Evolutionary conservation across 1,284 basidiomycete genomes (phyloP), one percentile per base, ranked within the genome.

Genomic region (Microbotryum silenes-acaulis): DNA sequence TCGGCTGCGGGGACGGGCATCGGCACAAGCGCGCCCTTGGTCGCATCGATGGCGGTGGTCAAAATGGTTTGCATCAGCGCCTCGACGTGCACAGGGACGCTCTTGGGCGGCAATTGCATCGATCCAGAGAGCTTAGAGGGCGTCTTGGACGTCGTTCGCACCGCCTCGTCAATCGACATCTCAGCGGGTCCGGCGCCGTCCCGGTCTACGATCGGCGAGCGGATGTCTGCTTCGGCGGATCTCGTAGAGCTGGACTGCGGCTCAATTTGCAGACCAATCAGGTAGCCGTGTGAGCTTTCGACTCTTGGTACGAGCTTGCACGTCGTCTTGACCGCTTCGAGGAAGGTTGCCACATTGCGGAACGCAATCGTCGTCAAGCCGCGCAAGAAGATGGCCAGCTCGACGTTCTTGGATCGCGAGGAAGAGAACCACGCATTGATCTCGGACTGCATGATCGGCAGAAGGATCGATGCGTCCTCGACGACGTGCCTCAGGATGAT

Each of bases 401-500:
- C 93, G 23, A 85, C 80, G 52, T 70, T 69, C 61, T 67, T 69
- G 33, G 62, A 53, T 10, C 64, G 52, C 3, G 49, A 55, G 25
- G 54, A 56, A 23, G 46, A 62, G 31, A 78, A 68, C 67, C 72
- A 75, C 10, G 60, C 54, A 46, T 74, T 72, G 12, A 97, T 81
- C 69, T 92, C 88, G 64, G 88, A 85, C 27, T 82, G 81, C 84
- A 98, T 93, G 64, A 89, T 81, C 7, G 79, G 78, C 59, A 83
- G 81, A 37, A 97, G 75, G 2, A 82, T 82, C 7, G 77, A 73
- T 6, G 80, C 72, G 67, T 92, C 88, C 76, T 99, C 96, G 57
- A 94, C 83, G 57, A 91, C 78, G 74, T 98, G 94, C 4, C 96
- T 87, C 21, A 97, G 79, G 61, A 97, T 87, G 72, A 89, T 88